Evolutionary conservation across 805 yeast genomes (phyloP).

Genomic region (Myxozyma geophila): DNA sequence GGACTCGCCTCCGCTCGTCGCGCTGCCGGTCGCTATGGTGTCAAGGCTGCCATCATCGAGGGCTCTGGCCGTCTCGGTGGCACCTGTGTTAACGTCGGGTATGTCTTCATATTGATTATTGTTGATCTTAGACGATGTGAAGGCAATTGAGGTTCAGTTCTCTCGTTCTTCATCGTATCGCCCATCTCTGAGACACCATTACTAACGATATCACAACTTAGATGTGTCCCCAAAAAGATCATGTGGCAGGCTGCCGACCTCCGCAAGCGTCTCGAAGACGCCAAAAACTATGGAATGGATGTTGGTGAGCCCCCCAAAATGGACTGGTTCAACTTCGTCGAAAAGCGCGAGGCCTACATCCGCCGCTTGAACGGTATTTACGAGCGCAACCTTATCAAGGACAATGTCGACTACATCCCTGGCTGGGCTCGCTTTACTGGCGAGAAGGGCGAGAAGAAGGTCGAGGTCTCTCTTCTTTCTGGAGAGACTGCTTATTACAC

Average conservation of each 20-base stretch:
- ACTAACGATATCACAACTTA: background rate
- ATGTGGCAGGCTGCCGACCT: slow-evolving; percentile 98
- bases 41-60: slow-evolving; percentile 82
- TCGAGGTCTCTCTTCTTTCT: slow-evolving; percentile 75
- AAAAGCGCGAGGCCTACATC: slow-evolving; percentile 90
- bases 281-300: slow-evolving; percentile 80
- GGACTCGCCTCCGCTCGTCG: slow-evolving; percentile 99
- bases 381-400: slow-evolving; percentile 82
- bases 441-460: slow-evolving; percentile 55
- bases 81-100: slow-evolving; percentile 96
- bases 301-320: slow-evolving; percentile 66
- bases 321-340: slow-evolving; percentile 81
- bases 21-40: slow-evolving; percentile 87
- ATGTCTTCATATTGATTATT: background rate
- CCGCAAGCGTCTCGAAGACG: slow-evolving; percentile 74
- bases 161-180: no score
- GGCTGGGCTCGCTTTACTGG: slow-evolving; percentile 84
- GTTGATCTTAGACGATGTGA: no score
- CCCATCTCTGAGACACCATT: no score
- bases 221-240: slow-evolving; percentile 95
- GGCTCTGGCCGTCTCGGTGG: slow-evolving; percentile 82
- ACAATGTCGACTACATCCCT: slow-evolving; percentile 82
- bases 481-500: slow-evolving; percentile 63
- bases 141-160: no score
- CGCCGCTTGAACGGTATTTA: slow-evolving; percentile 89